Conservation (phyloP, 2,329 filamentous ascomycete species). For the Trichoderma brevicompactum region DNA sequence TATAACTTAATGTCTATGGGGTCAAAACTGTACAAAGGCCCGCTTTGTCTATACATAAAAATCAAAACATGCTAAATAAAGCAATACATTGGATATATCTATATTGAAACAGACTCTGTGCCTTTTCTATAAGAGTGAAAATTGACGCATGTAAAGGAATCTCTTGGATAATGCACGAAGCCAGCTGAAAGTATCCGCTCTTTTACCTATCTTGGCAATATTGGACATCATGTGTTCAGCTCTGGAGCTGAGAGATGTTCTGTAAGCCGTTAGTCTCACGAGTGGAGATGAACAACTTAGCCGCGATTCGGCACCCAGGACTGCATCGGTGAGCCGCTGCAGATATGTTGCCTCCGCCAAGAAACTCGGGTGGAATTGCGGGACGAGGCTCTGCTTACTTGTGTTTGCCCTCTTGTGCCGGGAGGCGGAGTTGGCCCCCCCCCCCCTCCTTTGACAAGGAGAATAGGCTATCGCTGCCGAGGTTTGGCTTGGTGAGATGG, state of each 20-base stretch:
- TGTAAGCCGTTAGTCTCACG: too few relatives aligned
- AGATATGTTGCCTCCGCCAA: too few relatives aligned
- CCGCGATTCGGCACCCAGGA: too few relatives aligned
- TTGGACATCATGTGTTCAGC: too few relatives aligned
- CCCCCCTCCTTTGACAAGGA: neutral
- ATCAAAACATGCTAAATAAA: constrained; percentile 8
- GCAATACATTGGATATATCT: constrained; percentile 3
- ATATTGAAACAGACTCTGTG: neutral
- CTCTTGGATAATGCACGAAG: neutral
- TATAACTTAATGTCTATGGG: constrained; percentile 16
- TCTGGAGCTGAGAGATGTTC: too few relatives aligned
- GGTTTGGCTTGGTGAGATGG: neutral
- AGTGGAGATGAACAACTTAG: too few relatives aligned
- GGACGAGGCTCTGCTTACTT: too few relatives aligned
- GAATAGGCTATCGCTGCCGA: neutral
- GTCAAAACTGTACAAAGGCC: neutral
- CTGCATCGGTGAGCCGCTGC: too few relatives aligned
- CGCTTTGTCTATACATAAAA: constrained; percentile 11
- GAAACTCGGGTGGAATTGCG: too few relatives aligned
- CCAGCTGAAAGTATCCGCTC: neutral
- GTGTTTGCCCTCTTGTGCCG: neutral
- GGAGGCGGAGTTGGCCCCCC: neutral
- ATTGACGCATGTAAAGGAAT: neutral
- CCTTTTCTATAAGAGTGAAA: neutral
- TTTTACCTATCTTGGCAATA: neutral